phyloP scores from a whole-genome alignment of 192 early-diverging fungal genomes.

The Phycomyces nitens region DNA sequence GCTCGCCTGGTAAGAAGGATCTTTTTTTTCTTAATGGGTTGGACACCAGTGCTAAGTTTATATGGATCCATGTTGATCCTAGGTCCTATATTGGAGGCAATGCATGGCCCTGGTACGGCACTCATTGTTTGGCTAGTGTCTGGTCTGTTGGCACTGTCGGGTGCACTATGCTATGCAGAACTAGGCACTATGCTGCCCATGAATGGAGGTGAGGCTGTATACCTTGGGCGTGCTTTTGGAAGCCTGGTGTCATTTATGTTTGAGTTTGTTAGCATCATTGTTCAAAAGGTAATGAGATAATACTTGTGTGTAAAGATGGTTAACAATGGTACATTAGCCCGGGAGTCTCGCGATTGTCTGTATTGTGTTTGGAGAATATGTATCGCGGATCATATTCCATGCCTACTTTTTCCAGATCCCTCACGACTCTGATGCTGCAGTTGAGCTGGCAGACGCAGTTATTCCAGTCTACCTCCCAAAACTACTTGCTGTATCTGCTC shows the following conservation, averaged over 20 bases:
- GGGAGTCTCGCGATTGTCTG: slow-evolving; percentile 74
- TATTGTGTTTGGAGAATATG: slow-evolving; percentile 74
- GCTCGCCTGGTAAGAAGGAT: slow-evolving; percentile 55
- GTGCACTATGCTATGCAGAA: slow-evolving; percentile 87
- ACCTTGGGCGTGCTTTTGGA: slow-evolving; percentile 75
- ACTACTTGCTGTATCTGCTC: slow-evolving; percentile 55
- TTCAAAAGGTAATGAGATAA: slow-evolving; percentile 52
- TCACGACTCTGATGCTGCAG: slow-evolving; percentile 36
- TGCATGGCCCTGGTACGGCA: slow-evolving; percentile 65
- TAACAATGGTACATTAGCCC: slow-evolving; percentile 33
- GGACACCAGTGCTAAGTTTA: not conserved
- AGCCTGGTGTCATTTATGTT: slow-evolving; percentile 71
- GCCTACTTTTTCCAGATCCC: slow-evolving; percentile 41
- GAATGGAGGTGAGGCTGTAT: slow-evolving; percentile 88
- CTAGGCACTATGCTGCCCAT: slow-evolving; percentile 80
- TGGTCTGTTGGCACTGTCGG: slow-evolving; percentile 72
- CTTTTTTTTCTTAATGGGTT: slow-evolving; percentile 3
- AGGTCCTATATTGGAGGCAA: slow-evolving; percentile 58
- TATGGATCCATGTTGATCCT: not conserved
- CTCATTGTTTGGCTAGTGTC: slow-evolving; percentile 75
- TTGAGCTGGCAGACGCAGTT: slow-evolving; percentile 31
- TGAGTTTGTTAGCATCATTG: slow-evolving; percentile 59
- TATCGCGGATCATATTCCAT: slow-evolving; percentile 64
- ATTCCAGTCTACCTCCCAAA: slow-evolving; percentile 45
- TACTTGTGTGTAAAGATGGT: not conserved